Base-by-base conservation (phyloP, 768 basidiomycete genomes). In the Phallus indusiatus region DNA sequence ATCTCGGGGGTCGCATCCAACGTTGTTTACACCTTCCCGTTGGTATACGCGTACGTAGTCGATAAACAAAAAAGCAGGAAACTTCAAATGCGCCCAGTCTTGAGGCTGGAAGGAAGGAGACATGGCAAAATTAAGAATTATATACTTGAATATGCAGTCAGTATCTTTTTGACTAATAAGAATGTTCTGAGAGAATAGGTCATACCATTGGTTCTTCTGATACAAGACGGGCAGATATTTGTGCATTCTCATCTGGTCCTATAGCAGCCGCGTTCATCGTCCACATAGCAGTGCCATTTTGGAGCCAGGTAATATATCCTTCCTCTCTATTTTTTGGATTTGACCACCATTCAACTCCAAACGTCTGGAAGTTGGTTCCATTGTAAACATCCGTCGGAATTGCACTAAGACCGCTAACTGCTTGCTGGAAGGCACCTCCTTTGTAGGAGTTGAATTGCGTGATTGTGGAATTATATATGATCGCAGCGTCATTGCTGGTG, bases 31-130 rank as follows among this genome's bases (percentile, higher is more conserved):
- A 11, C 86, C 92, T 18, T 82, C 68, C 42, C 87, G 82, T 73
- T 96, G 94, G 64, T 92, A 91, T 54, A 94, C 78, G 46, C 92
- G 85, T 20, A 99, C 80, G 65, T 97, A 97, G 70, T 97, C 95
- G 62, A 98, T 72, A 60, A 80, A 81, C 88, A 95, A 88, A 61
- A 78, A 73, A 8, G 80, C 76, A 0, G 94, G 95, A 77, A 93
- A 95, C 50, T 71, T 65, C 56, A 97, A 73, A 66, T 90, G 74
- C 63, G 74, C 75, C 66, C 77, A 92, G 70, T 94, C 85, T 61
- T 83, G 82, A 49, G 69, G 63, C 67, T 93, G 89, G 77, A 94
- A 93, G 48, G 77, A 75, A 3, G 83, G 79, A 28, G 90, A 79
- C 73, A 94, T 80, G 60, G 90, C 91, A 57, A 94, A 72, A 70